Evolutionary conservation across 768 basidiomycete genomes (phyloP), one percentile per base, ranked within the genome.

Genomic region (Rickenella mellea): DNA sequence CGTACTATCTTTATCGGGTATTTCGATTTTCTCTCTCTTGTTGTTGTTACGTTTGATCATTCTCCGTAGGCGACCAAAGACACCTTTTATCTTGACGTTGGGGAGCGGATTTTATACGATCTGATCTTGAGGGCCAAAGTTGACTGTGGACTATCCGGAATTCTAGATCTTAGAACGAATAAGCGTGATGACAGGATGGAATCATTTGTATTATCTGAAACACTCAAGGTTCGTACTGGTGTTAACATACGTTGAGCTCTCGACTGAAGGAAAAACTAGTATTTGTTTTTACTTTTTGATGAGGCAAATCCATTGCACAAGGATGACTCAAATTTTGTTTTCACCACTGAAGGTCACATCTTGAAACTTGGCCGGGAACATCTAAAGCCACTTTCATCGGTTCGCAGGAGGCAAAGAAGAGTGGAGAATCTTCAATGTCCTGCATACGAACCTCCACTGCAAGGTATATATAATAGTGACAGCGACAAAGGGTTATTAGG

Each of bases 321-420:
- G 2, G 82, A 87, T 51, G 82, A 87, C 55, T 84, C 85, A 0
- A 86, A 91, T 57, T 85, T 81, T 48, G 87, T 98, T 8, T 85
- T 96, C 56, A 89, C 92, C 5, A 99, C 96, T 1, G 96, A 98
- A 60, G 96, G 94, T 0, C 96, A 99, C 56, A 71, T 90, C 20
- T 67, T 99, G 32, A 70, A 70, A 9, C 71, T 96, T 15, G 77
- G 76, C 1, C 58, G 52, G 28, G 53, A 73, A 35, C 66, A 74
- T 39, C 64, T 84, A 22, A 73, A 67, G 47, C 71, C 74, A 6
- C 62, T 74, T 27, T 77, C 83, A n/a, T 48, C 73, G 25, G 62
- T 73, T 3, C 75, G 79, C 14, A 72, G 73, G 52, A 73, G 73
- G 48, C 61, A 78, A 47, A 78, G 86, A 15, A 70, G 72, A 19